Base-by-base conservation (phyloP, 2,329 filamentous ascomycete species). In the Alternaria arborescens region DNA sequence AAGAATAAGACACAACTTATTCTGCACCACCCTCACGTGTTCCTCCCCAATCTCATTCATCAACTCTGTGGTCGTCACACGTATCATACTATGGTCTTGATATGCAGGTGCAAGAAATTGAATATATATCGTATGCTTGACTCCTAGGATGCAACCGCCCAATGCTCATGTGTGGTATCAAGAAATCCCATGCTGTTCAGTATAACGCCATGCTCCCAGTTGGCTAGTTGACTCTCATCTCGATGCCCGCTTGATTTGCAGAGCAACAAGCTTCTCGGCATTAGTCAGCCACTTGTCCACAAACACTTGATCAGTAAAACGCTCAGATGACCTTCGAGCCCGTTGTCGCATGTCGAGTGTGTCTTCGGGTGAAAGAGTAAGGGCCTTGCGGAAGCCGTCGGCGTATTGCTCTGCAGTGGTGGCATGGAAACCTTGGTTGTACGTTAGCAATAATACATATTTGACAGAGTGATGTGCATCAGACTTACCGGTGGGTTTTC, bases 291-390 rank as follows among this genome's bases (percentile, higher is more conserved):
- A 99, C 67, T 88, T 89, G 69, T 85, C 85, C 1, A 86, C 89
- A 81, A 99, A 99, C 60, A 90, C 91, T 70, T 91, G 89, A 73
- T 97, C 94, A 0, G 92, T 94, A 75, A 99, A 99, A 47, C 95
- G 84, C 79, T 87, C 86, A 1, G 94, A 91, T 6, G 92, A 97
- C 69, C 86, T 82, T 38, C 93, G 85, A 0, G 95, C 94, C 58
- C 94, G 84, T 32, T 85, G 78, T 22, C 95, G 86, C 83, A 97
- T 92, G 0, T 87, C 88, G 16, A 94, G 79, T 20, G 89, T 91
- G 62, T 97, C 87, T 14, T 80, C 71, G 0, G 80, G 78, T 11
- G 88, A 82, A 4, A 95, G 81, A 0, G 86, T 85, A 7, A 98
- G 81, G 0, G 93, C 94, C 73, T 91, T 87, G 64, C 89, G 88